These are phyloP conservation scores for Beta macrorhiza DNA, from an alignment of 179 eudicot genomes.

Conservation along the genomic window DNA sequence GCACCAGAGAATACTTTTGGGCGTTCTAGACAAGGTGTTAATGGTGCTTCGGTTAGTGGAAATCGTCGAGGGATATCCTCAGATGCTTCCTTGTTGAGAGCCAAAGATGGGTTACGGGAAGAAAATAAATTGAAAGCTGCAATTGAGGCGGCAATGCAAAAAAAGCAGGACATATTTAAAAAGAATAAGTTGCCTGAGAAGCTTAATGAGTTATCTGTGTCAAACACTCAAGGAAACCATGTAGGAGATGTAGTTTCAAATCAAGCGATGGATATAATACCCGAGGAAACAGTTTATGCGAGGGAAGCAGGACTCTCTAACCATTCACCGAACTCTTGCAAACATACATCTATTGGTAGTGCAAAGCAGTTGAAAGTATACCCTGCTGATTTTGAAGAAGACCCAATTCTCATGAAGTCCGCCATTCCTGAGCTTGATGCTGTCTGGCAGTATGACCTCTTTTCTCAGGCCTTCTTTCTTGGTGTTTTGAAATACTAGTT, in stretches of 20 bases:
- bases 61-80: conserved; percentile 32
- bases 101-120: conserved; percentile 44
- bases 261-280: conserved; percentile 26
- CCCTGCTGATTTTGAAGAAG: conserved; percentile 41
- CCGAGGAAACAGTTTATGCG: conserved; percentile 40
- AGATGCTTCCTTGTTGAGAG: conserved; percentile 45
- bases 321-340: conserved; percentile 31
- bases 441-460: conserved; percentile 81
- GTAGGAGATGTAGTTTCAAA: conserved; percentile 38
- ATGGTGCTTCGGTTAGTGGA: conserved; percentile 32
- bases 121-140: conserved; percentile 74
- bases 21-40: conserved; percentile 38
- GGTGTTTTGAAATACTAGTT: neutral
- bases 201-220: conserved; percentile 41
- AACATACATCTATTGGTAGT: conserved; percentile 35
- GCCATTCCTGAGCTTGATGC: conserved; percentile 78
- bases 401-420: conserved; percentile 39
- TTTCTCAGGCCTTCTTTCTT: conserved; percentile 15
- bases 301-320: conserved; percentile 28
- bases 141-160: conserved; percentile 79
- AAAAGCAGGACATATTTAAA: conserved; percentile 61
- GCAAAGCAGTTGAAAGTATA: conserved; percentile 38
- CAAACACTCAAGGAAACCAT: conserved; percentile 37
- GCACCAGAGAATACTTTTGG: conserved; percentile 35
- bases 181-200: conserved; percentile 53